Percentiles rank a stretch among this genome's conserved stretches.
These are phyloP conservation scores for Leptomonas seymouri DNA, from an alignment of 208 protist genomes.

Conservation along the genomic window DNA sequence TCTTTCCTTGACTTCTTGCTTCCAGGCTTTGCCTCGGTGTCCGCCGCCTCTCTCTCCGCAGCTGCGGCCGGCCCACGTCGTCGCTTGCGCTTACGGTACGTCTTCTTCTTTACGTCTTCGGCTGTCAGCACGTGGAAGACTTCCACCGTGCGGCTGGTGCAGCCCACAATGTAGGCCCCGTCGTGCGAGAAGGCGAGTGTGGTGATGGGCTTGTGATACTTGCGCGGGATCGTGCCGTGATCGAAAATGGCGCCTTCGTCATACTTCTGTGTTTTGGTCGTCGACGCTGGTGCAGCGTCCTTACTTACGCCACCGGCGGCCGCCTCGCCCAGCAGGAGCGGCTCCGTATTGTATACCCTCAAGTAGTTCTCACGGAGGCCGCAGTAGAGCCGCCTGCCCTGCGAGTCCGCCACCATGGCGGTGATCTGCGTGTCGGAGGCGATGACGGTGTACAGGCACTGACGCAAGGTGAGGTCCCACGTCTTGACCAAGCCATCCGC, in stretches of 20 bases:
- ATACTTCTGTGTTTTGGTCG: not conserved
- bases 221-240: slow-evolving; percentile 75
- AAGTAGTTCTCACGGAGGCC: slow-evolving; percentile 86
- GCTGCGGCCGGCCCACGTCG: slow-evolving; percentile 28
- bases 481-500: slow-evolving; percentile 91
- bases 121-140: slow-evolving; percentile 72
- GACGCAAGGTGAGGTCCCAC: slow-evolving; percentile 77
- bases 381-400: slow-evolving; percentile 76
- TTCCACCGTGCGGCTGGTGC: slow-evolving; percentile 87
- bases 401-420: slow-evolving; percentile 62
- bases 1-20: slow-evolving; percentile 8
- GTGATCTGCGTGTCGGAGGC: slow-evolving; percentile 84
- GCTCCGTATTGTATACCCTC: slow-evolving; percentile 85
- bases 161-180: slow-evolving; percentile 71
- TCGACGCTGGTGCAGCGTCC: not conserved
- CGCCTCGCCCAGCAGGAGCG: slow-evolving; percentile 23
- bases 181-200: slow-evolving; percentile 69
- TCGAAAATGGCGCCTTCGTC: slow-evolving; percentile 40
- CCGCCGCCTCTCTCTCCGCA: not conserved
- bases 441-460: slow-evolving; percentile 90
- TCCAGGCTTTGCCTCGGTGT: not conserved
- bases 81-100: slow-evolving; percentile 76
- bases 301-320: not conserved
- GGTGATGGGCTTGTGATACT: slow-evolving; percentile 85
- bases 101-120: slow-evolving; percentile 77